Evolutionary conservation across 2,329 filamentous ascomycete genomes (phyloP).

Genomic region (Pseudodiploospora longispora): DNA sequence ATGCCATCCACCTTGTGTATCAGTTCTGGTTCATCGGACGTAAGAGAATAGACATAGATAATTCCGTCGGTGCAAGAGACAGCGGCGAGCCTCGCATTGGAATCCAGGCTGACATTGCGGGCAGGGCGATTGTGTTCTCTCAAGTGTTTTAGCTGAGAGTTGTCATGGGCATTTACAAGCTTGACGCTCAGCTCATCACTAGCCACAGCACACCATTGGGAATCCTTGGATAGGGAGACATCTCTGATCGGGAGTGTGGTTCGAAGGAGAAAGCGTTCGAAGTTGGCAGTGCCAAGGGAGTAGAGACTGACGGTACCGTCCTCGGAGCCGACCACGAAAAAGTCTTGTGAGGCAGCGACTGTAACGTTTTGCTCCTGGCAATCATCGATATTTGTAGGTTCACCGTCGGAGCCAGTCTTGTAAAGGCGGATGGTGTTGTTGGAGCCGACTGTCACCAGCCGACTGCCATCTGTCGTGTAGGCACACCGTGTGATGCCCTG

Average conservation of each 20-base stretch:
- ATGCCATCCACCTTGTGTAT: slow-evolving; percentile 79
- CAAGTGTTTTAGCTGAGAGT: slow-evolving; percentile 65
- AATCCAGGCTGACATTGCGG: slow-evolving; percentile 88
- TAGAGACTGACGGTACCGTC: slow-evolving; percentile 95
- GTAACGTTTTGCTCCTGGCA: slow-evolving; percentile 79
- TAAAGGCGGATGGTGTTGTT: slow-evolving; percentile 94
- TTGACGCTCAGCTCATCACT: slow-evolving; percentile 93
- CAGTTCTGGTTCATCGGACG: slow-evolving; percentile 69
- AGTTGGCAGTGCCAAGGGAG: slow-evolving; percentile 63
- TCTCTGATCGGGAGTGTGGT: slow-evolving; percentile 82
- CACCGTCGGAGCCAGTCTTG: slow-evolving; percentile 82
- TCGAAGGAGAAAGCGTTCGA: slow-evolving; percentile 76
- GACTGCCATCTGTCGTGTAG: slow-evolving; percentile 82
- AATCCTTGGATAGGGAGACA: slow-evolving; percentile 71
- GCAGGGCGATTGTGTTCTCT: slow-evolving; percentile 78
- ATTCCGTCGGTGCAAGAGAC: slow-evolving; percentile 84
- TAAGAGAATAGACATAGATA: slow-evolving; percentile 82
- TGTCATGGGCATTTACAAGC: slow-evolving; percentile 75
- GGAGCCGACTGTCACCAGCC: slow-evolving; percentile 82
- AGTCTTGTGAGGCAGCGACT: slow-evolving; percentile 67
- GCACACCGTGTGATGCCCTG: slow-evolving; percentile 78
- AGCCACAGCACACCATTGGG: slow-evolving; percentile 86
- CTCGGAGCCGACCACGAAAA: slow-evolving; percentile 84
- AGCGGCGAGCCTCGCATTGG: slow-evolving; percentile 64
- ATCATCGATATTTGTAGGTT: slow-evolving; percentile 87